phyloP scores from a whole-genome alignment of 1,284 basidiomycete species.

The Phlebopus sp. region DNA sequence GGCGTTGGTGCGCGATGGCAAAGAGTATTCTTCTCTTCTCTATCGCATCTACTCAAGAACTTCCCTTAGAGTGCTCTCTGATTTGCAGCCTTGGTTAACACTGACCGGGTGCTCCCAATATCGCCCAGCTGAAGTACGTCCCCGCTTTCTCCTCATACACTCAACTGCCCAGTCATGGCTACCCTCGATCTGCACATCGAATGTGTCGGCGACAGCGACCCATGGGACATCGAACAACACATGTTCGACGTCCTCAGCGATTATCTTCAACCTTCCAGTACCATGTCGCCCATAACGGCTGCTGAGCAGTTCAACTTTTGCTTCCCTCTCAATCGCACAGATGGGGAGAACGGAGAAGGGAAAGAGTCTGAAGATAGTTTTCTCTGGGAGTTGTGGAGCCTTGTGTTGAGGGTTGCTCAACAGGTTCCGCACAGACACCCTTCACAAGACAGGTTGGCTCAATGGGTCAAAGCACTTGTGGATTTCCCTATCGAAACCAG shows the following conservation, averaged over 20 bases:
- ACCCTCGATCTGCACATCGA: background rate
- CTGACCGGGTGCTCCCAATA: no score
- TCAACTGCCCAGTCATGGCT: background rate
- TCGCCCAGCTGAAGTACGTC: no score
- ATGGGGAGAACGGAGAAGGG: background rate
- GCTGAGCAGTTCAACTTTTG: background rate
- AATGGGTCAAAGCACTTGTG: background rate
- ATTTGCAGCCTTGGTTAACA: no score
- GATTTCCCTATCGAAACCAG: background rate
- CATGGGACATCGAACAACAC: constrained; percentile 5
- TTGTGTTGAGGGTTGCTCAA: background rate
- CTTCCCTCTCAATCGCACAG: background rate
- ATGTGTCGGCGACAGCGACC: background rate
- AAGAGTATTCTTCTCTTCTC: no score
- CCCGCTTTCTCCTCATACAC: no score
- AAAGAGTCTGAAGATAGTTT: background rate
- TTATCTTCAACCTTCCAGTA: background rate
- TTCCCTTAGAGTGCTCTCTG: no score
- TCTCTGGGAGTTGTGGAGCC: background rate
- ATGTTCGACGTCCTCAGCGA: background rate
- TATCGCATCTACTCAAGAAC: no score
- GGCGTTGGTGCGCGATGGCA: no score
- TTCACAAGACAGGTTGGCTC: background rate
- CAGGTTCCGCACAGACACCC: background rate
- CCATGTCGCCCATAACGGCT: background rate